Conservation (phyloP, 345 rosid genomes). For the Dovyalis caffra region DNA sequence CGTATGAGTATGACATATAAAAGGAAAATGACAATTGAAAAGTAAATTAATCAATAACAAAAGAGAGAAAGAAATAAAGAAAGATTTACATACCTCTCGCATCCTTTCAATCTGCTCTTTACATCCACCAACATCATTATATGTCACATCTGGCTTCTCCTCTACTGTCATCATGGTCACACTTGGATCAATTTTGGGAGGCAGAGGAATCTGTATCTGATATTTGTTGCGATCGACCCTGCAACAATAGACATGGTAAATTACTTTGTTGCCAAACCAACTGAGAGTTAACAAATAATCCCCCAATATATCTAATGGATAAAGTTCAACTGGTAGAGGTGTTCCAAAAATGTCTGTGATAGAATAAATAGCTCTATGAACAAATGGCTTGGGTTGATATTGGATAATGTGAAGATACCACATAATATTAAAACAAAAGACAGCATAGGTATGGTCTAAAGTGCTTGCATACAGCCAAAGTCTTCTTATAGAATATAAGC, state of each 20-base stretch:
- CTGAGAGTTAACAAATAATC: too few species aligned
- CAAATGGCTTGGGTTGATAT: too few species aligned
- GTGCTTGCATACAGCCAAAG: too few species aligned
- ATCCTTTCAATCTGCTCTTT: slow-evolving; percentile 98
- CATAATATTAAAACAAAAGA: too few species aligned
- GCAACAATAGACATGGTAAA: slow-evolving; percentile 6
- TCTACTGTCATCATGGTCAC: slow-evolving; percentile 99
- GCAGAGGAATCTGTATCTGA: slow-evolving; percentile 96
- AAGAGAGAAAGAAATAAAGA: not conserved
- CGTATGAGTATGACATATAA: not conserved
- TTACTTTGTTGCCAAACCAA: too few species aligned
- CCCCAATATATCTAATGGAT: too few species aligned
- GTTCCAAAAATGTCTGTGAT: too few species aligned
- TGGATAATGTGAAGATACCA: too few species aligned
- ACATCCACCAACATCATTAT: slow-evolving; percentile 97
- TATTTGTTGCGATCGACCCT: slow-evolving; percentile 96
- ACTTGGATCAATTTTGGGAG: slow-evolving; percentile 98
- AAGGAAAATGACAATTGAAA: not conserved
- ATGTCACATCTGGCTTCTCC: slow-evolving; percentile 97
- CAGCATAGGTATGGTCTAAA: too few species aligned
- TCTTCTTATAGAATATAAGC: too few species aligned
- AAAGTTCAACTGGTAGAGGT: too few species aligned
- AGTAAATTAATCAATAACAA: not conserved
- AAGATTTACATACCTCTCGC: slow-evolving; percentile 62
- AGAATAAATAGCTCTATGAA: too few species aligned